These are phyloP conservation scores for Penicillium sp. DNA, from an alignment of 2,329 filamentous ascomycete species.

Conservation along the genomic window DNA sequence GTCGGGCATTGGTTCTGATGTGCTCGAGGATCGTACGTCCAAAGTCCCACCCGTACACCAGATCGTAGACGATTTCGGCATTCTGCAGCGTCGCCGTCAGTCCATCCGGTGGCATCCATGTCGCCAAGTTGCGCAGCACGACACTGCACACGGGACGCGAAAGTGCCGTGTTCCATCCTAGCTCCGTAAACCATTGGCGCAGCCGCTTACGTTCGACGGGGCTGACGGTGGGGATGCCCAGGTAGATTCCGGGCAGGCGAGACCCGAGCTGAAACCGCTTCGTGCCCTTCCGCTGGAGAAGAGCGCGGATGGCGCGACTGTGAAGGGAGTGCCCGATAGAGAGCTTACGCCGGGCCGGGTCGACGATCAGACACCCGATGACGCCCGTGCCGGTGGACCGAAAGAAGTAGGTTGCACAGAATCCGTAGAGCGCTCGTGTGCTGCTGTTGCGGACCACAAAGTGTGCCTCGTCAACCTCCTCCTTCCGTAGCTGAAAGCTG, in stretches of 20 bases:
- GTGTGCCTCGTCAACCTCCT: conserved; percentile 72
- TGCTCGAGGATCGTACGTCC: conserved; percentile 69
- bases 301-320: conserved; percentile 71
- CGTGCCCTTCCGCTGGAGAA: conserved; percentile 66
- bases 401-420: conserved; percentile 82
- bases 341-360: conserved; percentile 76
- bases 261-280: conserved; percentile 78
- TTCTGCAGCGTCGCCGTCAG: conserved; percentile 68
- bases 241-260: conserved; percentile 76
- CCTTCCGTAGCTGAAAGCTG: conserved; percentile 69
- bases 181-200: conserved; percentile 79
- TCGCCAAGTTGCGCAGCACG: conserved; percentile 65
- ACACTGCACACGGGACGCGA: conserved; percentile 65
- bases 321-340: conserved; percentile 89
- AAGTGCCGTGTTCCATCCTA: conserved; percentile 75
- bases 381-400: conserved; percentile 66
- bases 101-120: conserved; percentile 72
- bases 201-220: conserved; percentile 56
- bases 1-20: conserved; percentile 67
- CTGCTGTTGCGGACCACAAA: conserved; percentile 93
- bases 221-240: conserved; percentile 72
- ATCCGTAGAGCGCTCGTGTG: conserved; percentile 84
- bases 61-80: conserved; percentile 72
- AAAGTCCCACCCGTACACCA: conserved; percentile 76
- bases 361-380: conserved; percentile 83